phyloP scores from a whole-genome alignment of 179 eudicot species.

The Heliamphora pulchella region DNA sequence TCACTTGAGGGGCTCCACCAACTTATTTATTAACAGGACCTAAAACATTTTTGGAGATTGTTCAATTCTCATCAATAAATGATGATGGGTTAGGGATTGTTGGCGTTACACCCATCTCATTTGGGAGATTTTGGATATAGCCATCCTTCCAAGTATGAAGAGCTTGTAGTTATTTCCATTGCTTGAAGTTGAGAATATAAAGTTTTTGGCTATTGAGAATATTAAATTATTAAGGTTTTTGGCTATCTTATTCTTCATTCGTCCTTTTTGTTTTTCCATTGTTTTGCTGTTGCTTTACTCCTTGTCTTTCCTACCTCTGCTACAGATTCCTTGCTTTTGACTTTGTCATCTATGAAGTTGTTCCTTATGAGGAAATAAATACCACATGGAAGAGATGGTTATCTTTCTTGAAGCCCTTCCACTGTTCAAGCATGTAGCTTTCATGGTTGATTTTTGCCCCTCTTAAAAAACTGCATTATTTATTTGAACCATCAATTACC shows the following conservation, averaged over 20 bases:
- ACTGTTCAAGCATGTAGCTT: neutral
- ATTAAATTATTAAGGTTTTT: neutral
- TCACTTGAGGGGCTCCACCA: neutral
- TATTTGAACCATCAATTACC: neutral
- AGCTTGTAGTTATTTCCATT: neutral
- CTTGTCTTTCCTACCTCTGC: neutral
- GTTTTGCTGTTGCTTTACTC: neutral
- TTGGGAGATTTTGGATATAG: neutral
- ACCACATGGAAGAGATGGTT: neutral
- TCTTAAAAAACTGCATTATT: neutral
- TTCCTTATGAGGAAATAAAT: conserved; percentile 3
- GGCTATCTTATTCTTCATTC: neutral
- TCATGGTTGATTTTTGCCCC: neutral
- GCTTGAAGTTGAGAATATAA: neutral
- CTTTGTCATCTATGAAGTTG: neutral
- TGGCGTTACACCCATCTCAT: neutral
- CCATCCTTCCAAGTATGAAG: neutral
- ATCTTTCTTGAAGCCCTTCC: neutral
- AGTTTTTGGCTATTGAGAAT: neutral
- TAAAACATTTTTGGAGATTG: neutral
- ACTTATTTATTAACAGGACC: too few relatives aligned
- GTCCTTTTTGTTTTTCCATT: neutral
- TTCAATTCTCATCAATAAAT: neutral
- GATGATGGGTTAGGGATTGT: neutral
- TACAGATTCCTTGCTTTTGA: neutral